These are phyloP conservation scores for Tympanopsis confertula DNA, from an alignment of 2,329 filamentous ascomycete genomes.

Conservation along the genomic window DNA sequence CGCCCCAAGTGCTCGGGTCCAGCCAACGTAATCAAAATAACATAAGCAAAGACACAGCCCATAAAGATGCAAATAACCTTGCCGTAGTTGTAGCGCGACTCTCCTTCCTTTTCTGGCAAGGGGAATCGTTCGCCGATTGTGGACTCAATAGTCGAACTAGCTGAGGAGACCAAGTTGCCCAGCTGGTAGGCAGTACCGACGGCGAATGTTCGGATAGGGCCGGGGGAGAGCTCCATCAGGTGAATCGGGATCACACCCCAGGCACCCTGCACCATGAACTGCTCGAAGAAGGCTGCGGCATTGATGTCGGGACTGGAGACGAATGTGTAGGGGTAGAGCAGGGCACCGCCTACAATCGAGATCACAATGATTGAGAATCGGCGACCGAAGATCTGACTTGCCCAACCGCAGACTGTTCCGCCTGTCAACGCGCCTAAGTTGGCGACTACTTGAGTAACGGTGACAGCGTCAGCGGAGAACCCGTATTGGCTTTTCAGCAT, in stretches of 20 bases:
- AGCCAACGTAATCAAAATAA: conserved; percentile 49
- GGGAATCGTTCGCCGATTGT: conserved; percentile 67
- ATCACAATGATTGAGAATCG: conserved; percentile 58
- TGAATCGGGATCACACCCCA: conserved; percentile 72
- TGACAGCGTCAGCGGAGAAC: conserved; percentile 42
- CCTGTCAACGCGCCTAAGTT: conserved; percentile 61
- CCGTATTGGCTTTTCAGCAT: conserved; percentile 44
- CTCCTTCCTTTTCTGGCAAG: conserved; percentile 40
- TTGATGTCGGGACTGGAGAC: conserved; percentile 50
- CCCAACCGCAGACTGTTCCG: conserved; percentile 57
- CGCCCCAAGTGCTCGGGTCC: conserved; percentile 32
- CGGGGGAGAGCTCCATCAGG: conserved; percentile 65
- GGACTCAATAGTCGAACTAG: conserved; percentile 65
- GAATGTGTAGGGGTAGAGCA: conserved; percentile 78
- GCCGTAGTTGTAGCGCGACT: conserved; percentile 59
- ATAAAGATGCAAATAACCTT: conserved; percentile 86
- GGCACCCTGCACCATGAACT: conserved; percentile 67
- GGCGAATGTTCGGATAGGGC: conserved; percentile 62
- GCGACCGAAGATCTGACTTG: conserved; percentile 57
- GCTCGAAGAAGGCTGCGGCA: conserved; percentile 73
- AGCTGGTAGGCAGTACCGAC: conserved; percentile 67
- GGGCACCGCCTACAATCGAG: conserved; percentile 54
- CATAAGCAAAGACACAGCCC: conserved; percentile 63
- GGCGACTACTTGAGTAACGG: conserved; percentile 60
- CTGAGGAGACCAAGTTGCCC: conserved; percentile 61